These are phyloP conservation scores for Neurospora africana DNA, from an alignment of 495 filamentous ascomycete genomes.

Conservation along the genomic window DNA sequence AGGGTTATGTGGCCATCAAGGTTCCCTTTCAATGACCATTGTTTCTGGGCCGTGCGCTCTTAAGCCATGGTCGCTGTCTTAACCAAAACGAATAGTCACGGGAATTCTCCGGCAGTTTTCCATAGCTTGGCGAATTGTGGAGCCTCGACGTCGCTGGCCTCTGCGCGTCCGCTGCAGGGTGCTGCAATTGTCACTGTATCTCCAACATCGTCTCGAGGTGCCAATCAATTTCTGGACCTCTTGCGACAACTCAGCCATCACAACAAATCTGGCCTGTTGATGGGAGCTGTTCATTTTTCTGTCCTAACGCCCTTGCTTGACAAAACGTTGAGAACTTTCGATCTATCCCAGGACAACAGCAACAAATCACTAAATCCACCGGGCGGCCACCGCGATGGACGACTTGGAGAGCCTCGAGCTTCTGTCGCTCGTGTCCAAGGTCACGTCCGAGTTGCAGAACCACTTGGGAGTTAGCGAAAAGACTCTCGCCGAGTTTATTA, in stretches of 20 bases:
- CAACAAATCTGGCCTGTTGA: not conserved
- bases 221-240: not conserved
- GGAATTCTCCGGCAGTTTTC: not conserved
- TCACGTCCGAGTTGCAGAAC: conserved; percentile 89
- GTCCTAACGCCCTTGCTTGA: not conserved
- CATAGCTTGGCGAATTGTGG: not conserved
- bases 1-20: not conserved
- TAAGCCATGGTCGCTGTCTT: too few relatives aligned
- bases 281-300: not conserved
- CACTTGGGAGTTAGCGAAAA: conserved; percentile 89
- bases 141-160: not conserved
- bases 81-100: not conserved
- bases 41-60: not conserved
- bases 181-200: not conserved
- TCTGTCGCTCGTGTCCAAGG: conserved; percentile 86
- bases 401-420: conserved; percentile 84
- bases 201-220: not conserved
- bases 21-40: not conserved
- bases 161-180: not conserved
- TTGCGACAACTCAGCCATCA: not conserved
- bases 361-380: not conserved
- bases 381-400: conserved; percentile 52
- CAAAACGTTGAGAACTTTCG: not conserved
- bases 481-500: conserved; percentile 89
- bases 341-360: not conserved